Percentiles rank a stretch among this genome's conserved stretches.
phyloP scores from a whole-genome alignment of 2,329 filamentous ascomycete species.

The Sclerotinia spermophila region DNA sequence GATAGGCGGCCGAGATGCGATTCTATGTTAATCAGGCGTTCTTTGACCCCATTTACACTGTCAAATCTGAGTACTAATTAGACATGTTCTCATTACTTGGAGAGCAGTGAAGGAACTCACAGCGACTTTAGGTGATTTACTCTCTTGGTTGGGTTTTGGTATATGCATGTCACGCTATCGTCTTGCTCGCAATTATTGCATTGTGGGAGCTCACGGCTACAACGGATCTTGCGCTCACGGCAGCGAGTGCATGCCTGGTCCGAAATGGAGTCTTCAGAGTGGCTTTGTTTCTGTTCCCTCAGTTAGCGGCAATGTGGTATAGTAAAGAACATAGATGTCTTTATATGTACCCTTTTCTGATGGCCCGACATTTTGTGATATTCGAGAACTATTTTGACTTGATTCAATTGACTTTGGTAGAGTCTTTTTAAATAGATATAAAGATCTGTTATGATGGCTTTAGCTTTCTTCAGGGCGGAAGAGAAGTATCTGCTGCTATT shows the following conservation, averaged over 20 bases:
- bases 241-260: conserved; percentile 15
- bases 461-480: neutral
- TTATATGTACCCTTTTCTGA: neutral
- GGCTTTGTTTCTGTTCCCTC: neutral
- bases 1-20: conserved; percentile 16
- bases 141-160: conserved; percentile 19
- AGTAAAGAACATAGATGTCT: neutral
- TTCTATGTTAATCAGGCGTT: conserved; percentile 14
- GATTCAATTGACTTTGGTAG: neutral
- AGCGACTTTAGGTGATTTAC: conserved; percentile 18
- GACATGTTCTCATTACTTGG: neutral
- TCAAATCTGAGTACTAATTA: neutral
- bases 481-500: neutral
- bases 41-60: conserved; percentile 14
- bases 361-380: neutral
- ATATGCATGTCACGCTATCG: conserved; percentile 19
- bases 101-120: conserved; percentile 1
- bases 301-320: neutral
- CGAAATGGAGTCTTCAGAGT: neutral
- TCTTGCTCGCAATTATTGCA: conserved; percentile 18
- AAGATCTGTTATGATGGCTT: neutral
- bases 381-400: neutral
- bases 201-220: conserved; percentile 12
- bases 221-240: conserved; percentile 18
- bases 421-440: neutral